phyloP scores from a whole-genome alignment of 441 rosid species.

The Brassica balearica region DNA sequence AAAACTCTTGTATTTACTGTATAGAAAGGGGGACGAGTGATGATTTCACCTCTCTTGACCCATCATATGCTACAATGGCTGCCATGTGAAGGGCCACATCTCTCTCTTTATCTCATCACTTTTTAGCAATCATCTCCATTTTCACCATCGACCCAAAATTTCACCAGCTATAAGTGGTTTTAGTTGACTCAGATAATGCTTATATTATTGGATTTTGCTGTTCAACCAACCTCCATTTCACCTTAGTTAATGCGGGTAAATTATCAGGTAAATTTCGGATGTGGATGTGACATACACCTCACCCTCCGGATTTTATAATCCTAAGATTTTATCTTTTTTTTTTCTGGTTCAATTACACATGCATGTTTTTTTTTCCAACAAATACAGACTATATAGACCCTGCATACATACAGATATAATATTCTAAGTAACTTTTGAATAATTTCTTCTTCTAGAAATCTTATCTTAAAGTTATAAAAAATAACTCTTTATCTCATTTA shows the following conservation, averaged over 20 bases:
- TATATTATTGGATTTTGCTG: constrained; percentile 32
- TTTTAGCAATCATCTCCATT: constrained; percentile 35
- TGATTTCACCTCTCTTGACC: constrained; percentile 47
- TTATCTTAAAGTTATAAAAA: background rate
- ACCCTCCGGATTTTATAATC: background rate
- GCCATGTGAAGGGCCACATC: constrained; percentile 55
- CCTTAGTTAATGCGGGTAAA: constrained; percentile 16
- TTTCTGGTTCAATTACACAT: background rate
- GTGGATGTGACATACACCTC: background rate
- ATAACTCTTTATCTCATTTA: constrained; percentile 8
- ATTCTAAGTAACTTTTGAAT: too few relatives aligned
- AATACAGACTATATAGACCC: too few relatives aligned
- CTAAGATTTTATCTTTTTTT: background rate
- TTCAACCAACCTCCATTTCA: constrained; percentile 30
- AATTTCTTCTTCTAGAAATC: background rate
- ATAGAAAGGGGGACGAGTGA: constrained; percentile 40
- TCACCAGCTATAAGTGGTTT: constrained; percentile 27
- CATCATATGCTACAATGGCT: constrained; percentile 57
- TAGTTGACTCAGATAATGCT: constrained; percentile 30
- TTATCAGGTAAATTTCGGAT: constrained; percentile 2
- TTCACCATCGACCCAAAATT: constrained; percentile 16
- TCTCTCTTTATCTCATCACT: background rate
- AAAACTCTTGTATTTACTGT: background rate
- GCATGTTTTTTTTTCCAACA: background rate
- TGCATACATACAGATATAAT: too few relatives aligned